These are phyloP conservation scores for Talaromyces amestolkiae DNA, from an alignment of 2,329 filamentous ascomycete species.

Conservation along the genomic window DNA sequence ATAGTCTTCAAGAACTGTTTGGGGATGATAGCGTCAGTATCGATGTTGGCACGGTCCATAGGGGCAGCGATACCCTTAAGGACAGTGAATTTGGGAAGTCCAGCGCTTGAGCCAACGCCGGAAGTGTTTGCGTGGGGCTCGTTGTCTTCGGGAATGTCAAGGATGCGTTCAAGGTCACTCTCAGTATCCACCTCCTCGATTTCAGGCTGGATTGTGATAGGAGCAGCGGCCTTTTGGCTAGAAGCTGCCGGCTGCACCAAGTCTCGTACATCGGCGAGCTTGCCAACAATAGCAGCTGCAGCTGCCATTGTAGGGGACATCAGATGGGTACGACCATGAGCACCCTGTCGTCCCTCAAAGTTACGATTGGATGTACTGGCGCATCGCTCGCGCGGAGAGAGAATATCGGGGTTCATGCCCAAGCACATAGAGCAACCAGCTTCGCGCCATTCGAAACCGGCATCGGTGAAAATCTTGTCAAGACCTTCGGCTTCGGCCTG, in stretches of 20 bases:
- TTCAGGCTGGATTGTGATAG: conserved; percentile 59
- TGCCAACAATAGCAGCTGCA: conserved; percentile 82
- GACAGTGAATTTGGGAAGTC: conserved; percentile 78
- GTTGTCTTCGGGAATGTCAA: conserved; percentile 63
- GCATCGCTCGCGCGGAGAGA: conserved; percentile 87
- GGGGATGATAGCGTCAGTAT: conserved; percentile 99
- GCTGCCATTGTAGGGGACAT: conserved; percentile 98
- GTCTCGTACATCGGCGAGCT: conserved; percentile 86
- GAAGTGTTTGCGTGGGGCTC: conserved; percentile 62
- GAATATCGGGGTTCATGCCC: conserved; percentile 98
- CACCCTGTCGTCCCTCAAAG: conserved; percentile 94
- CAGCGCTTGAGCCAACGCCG: conserved; percentile 51
- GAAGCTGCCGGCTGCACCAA: conserved; percentile 55
- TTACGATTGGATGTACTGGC: conserved; percentile 96
- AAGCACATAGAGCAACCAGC: conserved; percentile 99
- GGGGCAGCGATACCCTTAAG: conserved; percentile 86
- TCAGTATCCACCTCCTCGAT: conserved; percentile 60
- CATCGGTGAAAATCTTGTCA: conserved; percentile 85
- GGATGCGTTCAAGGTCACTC: conserved; percentile 61
- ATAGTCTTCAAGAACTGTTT: conserved; percentile 99
- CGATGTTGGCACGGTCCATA: conserved; percentile 83
- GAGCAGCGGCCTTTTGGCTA: conserved; percentile 53
- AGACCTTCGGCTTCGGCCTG: conserved; percentile 89
- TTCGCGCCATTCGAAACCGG: conserved; percentile 97
- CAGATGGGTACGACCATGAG: conserved; percentile 84